Evolutionary conservation across 768 basidiomycete genomes (phyloP), one percentile per base, ranked within the genome.

Genomic region (Chalciporus piperatus): DNA sequence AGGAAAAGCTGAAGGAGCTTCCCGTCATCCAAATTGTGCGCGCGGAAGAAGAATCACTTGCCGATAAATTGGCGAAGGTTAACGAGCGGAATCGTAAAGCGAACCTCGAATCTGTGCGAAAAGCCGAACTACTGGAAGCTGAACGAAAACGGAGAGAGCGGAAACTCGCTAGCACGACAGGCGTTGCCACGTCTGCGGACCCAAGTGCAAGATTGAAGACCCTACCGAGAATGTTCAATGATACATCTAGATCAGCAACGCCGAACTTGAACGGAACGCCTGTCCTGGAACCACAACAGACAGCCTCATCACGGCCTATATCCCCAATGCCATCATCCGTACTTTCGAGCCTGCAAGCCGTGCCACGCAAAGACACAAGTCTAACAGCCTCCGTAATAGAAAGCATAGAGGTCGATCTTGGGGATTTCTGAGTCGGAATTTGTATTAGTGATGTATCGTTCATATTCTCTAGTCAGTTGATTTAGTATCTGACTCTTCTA

Each of bases 31-130:
- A 59, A 37, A 41, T 7, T n/a, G 17, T 38, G 10, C 59, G 61
- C 40, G 67, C 64, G 43, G 64, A 66, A 4, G 65, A 63, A 17
- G 67, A 65, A 54, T 69, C 69, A 6, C 62, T 67, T 6, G 66
- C 62, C 10, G 60, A 89, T 56, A 70, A 81, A 62, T 76, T 96
- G 22, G 82, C 89, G 14, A 82, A 74, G 63, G 84, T 98, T 48
- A 98, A 96, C 64, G 92, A 94, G 71, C 82, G 92, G 50, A 98
- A 98, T 67, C 80, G 89, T 50, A 86, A 81, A 65, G 85, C 87
- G 27, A 96, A 96, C 51, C 56, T 83, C 58, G 96, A 95, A 61
- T 81, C 82, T 4, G 81, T 93, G 47, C 77, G 89, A 52, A 82
- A 80, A 56, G 87, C 89, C 0, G 93, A 96, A 68, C 66, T 84